Base-by-base conservation (phyloP, 257 asterid species). In the Rubia yunnanensis region DNA sequence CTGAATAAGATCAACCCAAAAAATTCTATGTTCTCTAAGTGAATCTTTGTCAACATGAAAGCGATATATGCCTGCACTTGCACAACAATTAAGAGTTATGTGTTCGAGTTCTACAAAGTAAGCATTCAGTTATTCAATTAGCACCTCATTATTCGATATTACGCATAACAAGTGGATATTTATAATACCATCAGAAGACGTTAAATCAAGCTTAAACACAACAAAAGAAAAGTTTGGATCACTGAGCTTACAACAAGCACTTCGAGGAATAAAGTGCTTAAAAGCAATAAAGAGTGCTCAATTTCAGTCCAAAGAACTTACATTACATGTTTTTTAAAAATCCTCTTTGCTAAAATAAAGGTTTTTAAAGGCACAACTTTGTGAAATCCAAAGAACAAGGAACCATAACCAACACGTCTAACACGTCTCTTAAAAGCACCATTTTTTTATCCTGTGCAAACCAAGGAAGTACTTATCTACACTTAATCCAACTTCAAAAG, bases 1-100 rank as follows among this genome's bases (percentile, higher is more conserved):
- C 83, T 92, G 99, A 86, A 89, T 82, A 71, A 92, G 78, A 59
- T 97, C 96, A 70, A 86, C 96, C 82, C 96, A 81, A 78, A 92
- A 96, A 41, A 74, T 66, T 31, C 84, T 86, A 69, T 97, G 95
- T 76, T 74, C 83, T 72, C 99, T 83, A 44, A 84, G 15, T 1
- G 94, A 87, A 75, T 89, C 98, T 46, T 72, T 78, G 53, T 89
- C 96, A 32, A 97, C 96, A 59, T 30, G 67, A 77, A 89, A 92
- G 31, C 74, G 70, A 75, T 82, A n/a, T n/a, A 92, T 64, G 94
- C 95, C 99, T 92, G 80, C 67, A 70, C 34, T 28, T 39, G 61
- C 36, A 73, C 30, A 60, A 18, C n/a, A n/a, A n/a, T 5, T 6
- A 27, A 63, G 31, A 26, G 15, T 27, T 0, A 15, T n/a, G 35